phyloP scores from a whole-genome alignment of 1,139 yeast genomes.

The Hemisphaericaspora xylofermentans region DNA sequence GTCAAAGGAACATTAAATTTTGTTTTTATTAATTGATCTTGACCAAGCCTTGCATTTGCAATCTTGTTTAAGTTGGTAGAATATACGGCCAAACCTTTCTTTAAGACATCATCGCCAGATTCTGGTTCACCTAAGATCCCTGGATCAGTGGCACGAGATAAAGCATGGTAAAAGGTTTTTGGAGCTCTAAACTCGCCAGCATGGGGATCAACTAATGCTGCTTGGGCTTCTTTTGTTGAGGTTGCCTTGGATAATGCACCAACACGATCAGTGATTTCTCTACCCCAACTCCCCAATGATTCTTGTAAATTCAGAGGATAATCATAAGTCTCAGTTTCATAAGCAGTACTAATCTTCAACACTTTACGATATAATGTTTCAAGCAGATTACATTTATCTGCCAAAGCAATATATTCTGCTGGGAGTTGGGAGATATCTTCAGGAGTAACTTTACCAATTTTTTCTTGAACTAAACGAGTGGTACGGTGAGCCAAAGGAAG shows the following conservation, averaged over 20 bases:
- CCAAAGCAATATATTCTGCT: conserved; percentile 74
- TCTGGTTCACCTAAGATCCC: conserved; percentile 49
- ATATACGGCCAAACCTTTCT: conserved; percentile 44
- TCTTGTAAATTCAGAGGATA: conserved; percentile 79
- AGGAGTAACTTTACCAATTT: conserved; percentile 63
- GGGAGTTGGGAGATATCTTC: conserved; percentile 84
- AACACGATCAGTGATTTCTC: conserved; percentile 64
- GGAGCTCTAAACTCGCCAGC: conserved; percentile 62
- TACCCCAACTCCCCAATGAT: conserved; percentile 72
- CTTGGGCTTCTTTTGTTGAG: conserved; percentile 81
- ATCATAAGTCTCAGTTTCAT: conserved; percentile 79
- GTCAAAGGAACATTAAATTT: conserved; percentile 70
- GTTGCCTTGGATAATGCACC: conserved; percentile 71
- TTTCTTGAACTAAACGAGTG: conserved; percentile 74
- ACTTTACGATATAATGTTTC: conserved; percentile 72
- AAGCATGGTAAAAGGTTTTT: conserved; percentile 81
- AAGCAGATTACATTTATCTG: conserved; percentile 71
- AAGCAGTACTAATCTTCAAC: conserved; percentile 66
- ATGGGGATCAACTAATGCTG: conserved; percentile 60
- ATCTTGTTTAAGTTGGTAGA: conserved; percentile 55
- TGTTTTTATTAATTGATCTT: conserved; percentile 69
- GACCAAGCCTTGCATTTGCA: conserved; percentile 82
- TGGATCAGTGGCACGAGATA: conserved; percentile 72
- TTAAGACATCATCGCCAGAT: conserved; percentile 47
- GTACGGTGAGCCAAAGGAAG: conserved; percentile 79